These are phyloP conservation scores for Aotearoamyces nothofagi DNA, from an alignment of 2,329 filamentous ascomycete genomes.

Conservation along the genomic window DNA sequence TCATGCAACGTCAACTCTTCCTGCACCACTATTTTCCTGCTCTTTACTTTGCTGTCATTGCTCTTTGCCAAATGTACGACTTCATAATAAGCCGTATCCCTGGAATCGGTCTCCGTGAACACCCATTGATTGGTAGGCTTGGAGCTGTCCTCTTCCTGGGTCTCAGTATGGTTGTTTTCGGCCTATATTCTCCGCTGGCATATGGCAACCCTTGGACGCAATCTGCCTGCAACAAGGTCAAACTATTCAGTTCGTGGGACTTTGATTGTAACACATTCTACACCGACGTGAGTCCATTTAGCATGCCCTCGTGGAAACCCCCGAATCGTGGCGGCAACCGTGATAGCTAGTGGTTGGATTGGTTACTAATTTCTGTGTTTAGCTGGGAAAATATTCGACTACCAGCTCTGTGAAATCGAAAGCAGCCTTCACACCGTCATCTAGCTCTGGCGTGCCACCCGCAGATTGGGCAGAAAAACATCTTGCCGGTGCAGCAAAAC, in stretches of 20 bases:
- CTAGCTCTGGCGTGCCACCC: no score
- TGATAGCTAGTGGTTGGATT: no score
- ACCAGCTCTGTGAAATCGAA: no score
- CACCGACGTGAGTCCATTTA: slow-evolving; percentile 73
- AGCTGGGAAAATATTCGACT: no score
- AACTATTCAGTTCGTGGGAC: slow-evolving; percentile 83
- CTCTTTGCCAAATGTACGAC: slow-evolving; percentile 80
- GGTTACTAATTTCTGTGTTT: no score
- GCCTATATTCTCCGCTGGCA: slow-evolving; percentile 72
- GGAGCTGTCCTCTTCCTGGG: slow-evolving; percentile 60
- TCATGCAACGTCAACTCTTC: slow-evolving; percentile 97
- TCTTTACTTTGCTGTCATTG: slow-evolving; percentile 85
- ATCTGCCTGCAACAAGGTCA: slow-evolving; percentile 69
- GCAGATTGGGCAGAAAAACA: slow-evolving; percentile 4
- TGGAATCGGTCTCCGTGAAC: slow-evolving; percentile 50
- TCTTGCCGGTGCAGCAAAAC: slow-evolving; percentile 5
- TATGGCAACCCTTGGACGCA: slow-evolving; percentile 95
- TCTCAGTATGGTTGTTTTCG: slow-evolving; percentile 61
- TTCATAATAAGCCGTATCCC: slow-evolving; percentile 63
- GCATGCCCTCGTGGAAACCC: no score
- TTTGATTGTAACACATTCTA: slow-evolving; percentile 96
- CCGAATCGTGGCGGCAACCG: no score
- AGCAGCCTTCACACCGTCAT: no score
- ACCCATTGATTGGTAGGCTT: slow-evolving; percentile 59
- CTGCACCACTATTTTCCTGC: slow-evolving; percentile 97